Evolutionary conservation across 805 yeast species (phyloP), one percentile per base, ranked within the genome.

Genomic region (Brettanomyces nanus): DNA sequence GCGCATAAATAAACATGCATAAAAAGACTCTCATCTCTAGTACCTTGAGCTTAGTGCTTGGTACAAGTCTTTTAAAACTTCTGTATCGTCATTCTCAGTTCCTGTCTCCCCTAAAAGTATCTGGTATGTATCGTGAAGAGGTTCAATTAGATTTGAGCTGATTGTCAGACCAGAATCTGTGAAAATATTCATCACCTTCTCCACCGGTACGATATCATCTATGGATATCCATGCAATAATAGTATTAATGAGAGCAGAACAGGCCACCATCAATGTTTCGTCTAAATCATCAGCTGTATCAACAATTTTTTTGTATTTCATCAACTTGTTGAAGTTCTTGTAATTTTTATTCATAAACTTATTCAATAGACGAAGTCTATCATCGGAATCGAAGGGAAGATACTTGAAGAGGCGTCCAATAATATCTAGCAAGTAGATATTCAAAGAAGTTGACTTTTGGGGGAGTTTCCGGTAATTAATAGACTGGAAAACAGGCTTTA

Each of bases 301-400:
- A 7, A 9, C 11, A 7, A 7, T 23, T 11, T 23, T 23, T 11
- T 23, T 23, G 26, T 9, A 23, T 23, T 11, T 23, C 10, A 23
- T 23, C 11, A 23, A 9, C 26, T 23, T 23, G 7, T 11, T 23
- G 11, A 22, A 14, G 10, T 34, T 25, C 25, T 27, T 33, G 28
- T 19, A 33, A 17, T 44, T 47, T 18, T 48, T 50, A 28, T 39
- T 33, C 9, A 40, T 27, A 17, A 50, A 18, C 26, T 49, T 48
- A 26, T 48, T 47, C 17, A 48, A 26, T 19, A 50, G 21, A 29
- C 54, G 36, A 15, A 48, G 38, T 22, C 48, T 38, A 27, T 47
- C 51, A 35, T 47, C 51, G 1, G 47, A 37, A 1, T 38, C 41
- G 28, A 45, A 37, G 2, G 49, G 40, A n/a, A 48, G 39, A 33